Evolutionary conservation across 805 yeast genomes (phyloP), one percentile per base, ranked within the genome.

Genomic region (Priceomyces melissophilus): DNA sequence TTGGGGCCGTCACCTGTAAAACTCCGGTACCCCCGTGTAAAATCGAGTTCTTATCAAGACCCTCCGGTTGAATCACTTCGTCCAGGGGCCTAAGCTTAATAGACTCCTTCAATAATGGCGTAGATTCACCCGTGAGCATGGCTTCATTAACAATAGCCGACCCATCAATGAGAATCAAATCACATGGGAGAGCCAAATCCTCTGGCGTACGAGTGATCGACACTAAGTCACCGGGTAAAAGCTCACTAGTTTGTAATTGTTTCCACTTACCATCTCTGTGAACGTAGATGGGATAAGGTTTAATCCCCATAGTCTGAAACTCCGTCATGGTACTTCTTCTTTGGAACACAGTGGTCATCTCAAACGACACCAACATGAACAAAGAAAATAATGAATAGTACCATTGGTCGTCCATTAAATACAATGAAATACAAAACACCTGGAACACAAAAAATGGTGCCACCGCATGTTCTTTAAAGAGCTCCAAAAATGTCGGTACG

Each of bases 371-470:
- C 50, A 93, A 75, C 95, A 91, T 91, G 64, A 93, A 82, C 51
- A 91, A 71, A 25, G 95, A 86, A 67, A 93, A 89, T 44, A 93
- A 69, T 3, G 98, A 88, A 59, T 85, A 85, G 65, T 90, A 90
- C 98, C 98, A 93, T 70, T 86, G 84, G 52, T 91, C 97, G 66
- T 93, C 98, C 79, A 93, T 78, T 57, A 87, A 77, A 97, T 98
- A 93, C 47, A 93, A 72, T 3, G 91, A 95, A 44, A 91, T 95
- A 59, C 97, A 90, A 62, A 93, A 93, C 42, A 93, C 75, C 70
- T 93, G 99, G 72, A 93, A 93, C 17, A 93, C 96, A 54, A 93
- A 93, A 62, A 93, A 87, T 10, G 99, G 99, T 10, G 99, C 98
- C 30, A 93, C 90, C 9, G 98, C 98, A 61, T 93, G 99, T 65